These are phyloP conservation scores for Piedraia hortae DNA, from an alignment of 2,329 filamentous ascomycete genomes.

Conservation along the genomic window DNA sequence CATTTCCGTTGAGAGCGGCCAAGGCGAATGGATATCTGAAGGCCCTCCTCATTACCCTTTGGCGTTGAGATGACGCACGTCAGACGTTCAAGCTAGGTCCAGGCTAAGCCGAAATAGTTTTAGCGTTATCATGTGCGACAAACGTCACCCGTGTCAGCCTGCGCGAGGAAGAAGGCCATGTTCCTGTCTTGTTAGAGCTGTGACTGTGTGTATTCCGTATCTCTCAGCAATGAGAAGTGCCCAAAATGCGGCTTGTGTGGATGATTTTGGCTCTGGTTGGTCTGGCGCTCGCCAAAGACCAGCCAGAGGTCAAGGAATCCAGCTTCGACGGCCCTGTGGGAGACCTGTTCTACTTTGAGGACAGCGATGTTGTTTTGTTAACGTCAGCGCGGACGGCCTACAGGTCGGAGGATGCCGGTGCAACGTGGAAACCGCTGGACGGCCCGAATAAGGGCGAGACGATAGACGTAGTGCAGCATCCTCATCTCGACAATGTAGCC, in stretches of 20 bases:
- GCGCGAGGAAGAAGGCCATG: background rate
- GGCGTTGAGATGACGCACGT: background rate
- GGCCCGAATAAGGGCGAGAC: constrained; percentile 36
- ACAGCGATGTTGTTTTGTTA: constrained; percentile 56
- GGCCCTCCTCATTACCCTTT: constrained; percentile 3
- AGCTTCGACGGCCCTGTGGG: constrained; percentile 38
- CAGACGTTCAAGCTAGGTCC: background rate
- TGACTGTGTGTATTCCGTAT: constrained; percentile 1
- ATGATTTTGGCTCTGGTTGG: constrained; percentile 6
- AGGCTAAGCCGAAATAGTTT: background rate
- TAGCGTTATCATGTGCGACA: background rate
- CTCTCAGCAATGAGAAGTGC: background rate
- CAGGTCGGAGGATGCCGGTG: constrained; percentile 57
- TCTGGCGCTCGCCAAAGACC: constrained; percentile 8
- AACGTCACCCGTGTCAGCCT: background rate
- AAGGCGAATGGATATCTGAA: constrained; percentile 4
- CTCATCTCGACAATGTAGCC: constrained; percentile 50
- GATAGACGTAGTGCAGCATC: constrained; percentile 42
- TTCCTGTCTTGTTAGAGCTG: background rate
- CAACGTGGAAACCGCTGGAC: constrained; percentile 40
- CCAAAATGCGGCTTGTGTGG: background rate
- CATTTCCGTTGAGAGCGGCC: constrained; percentile 4
- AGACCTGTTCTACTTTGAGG: constrained; percentile 70
- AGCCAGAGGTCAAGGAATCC: constrained; percentile 35
- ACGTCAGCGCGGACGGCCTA: constrained; percentile 38